A percentile compares a stretch with the other conserved stretches of the same genome.
Conservation (phyloP, 2,329 filamentous ascomycete genomes). For the Sordariomycetes sp. region DNA sequence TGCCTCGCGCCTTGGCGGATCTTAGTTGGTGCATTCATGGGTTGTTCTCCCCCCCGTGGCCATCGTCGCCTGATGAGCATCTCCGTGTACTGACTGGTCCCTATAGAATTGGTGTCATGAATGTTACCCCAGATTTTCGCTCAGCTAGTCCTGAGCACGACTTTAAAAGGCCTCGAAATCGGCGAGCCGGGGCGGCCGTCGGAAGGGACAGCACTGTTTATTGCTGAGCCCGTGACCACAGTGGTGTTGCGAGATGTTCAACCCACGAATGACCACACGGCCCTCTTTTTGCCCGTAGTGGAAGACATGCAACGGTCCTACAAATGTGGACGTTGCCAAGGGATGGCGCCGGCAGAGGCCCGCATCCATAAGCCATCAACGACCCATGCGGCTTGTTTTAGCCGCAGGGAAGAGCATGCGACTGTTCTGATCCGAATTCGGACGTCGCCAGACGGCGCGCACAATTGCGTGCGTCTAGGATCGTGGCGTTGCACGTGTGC, state of each 20-base stretch:
- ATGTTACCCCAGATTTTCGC: neutral
- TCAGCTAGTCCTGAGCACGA: constrained; percentile 21
- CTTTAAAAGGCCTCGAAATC: constrained; percentile 17
- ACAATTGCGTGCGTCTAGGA: neutral
- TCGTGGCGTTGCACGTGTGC: neutral
- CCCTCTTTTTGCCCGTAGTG: neutral
- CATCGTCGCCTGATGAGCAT: neutral
- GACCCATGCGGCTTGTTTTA: too few relatives aligned
- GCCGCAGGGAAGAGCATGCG: too few relatives aligned
- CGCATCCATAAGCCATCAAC: too few relatives aligned
- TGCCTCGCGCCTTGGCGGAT: neutral
- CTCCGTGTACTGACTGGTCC: neutral
- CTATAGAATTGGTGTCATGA: neutral
- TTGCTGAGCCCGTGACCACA: neutral
- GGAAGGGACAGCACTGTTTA: neutral
- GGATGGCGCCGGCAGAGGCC: neutral
- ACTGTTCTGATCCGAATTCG: too few relatives aligned
- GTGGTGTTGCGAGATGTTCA: neutral
- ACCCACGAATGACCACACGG: neutral
- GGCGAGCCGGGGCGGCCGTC: neutral
- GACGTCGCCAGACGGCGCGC: too few relatives aligned
- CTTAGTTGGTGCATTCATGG: neutral
- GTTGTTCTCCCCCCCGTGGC: neutral
- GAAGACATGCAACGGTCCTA: neutral
- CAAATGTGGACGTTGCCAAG: neutral